phyloP scores from a whole-genome alignment of 1,284 basidiomycete species.

The Sporisorium exsertum region DNA sequence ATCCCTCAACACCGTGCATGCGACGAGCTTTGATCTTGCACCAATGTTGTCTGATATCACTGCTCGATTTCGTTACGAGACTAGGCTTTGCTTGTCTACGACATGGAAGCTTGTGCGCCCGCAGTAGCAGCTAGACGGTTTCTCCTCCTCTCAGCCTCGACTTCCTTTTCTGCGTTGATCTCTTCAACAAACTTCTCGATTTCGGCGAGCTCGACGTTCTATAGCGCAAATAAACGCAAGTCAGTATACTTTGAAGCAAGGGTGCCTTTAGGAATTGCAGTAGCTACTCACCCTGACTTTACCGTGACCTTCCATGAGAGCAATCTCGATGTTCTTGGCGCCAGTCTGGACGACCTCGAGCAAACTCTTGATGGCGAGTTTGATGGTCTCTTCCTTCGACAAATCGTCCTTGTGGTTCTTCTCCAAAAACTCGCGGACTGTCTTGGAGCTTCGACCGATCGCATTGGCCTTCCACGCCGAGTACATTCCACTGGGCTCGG shows the following conservation, averaged over 20 bases:
- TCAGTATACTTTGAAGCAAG: neutral
- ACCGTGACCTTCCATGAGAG: constrained; percentile 64
- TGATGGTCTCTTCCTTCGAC: constrained; percentile 88
- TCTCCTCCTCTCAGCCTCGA: constrained; percentile 66
- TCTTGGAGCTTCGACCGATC: constrained; percentile 96
- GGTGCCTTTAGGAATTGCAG: neutral
- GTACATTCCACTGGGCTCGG: constrained; percentile 95
- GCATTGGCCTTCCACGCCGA: constrained; percentile 99
- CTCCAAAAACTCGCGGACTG: constrained; percentile 97
- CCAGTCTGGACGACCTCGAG: constrained; percentile 99
- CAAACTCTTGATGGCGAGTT: constrained; percentile 93
- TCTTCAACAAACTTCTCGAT: constrained; percentile 66
- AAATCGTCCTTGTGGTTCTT: constrained; percentile 97
- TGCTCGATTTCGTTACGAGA: neutral
- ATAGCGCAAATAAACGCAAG: neutral
- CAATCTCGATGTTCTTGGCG: constrained; percentile 79
- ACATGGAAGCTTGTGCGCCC: constrained; percentile 63
- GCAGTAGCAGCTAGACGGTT: constrained; percentile 67
- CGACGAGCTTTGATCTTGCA: neutral
- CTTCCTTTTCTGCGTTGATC: constrained; percentile 67
- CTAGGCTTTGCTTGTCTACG: neutral
- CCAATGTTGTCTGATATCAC: neutral
- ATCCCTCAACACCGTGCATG: neutral
- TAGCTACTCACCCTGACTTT: constrained; percentile 35
- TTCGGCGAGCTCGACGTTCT: constrained; percentile 61